Base-by-base conservation (phyloP, 1,139 yeast species). In the Zygosaccharomyces pseudobailii region DNA sequence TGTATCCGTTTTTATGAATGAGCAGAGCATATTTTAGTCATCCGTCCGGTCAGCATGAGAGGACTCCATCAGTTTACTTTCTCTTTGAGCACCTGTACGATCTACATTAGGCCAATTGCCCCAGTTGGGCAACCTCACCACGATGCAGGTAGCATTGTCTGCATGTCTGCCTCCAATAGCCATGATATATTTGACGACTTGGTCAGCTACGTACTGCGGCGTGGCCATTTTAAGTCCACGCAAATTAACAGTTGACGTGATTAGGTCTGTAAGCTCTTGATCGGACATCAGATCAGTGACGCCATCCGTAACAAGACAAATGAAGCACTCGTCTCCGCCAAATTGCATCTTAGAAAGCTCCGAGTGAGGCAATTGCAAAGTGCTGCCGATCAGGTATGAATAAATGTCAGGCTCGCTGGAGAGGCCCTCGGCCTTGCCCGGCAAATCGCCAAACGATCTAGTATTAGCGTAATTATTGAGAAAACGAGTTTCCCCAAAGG, bases 401-500 rank as follows among this genome's bases (percentile, higher is more conserved):
- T 76, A 70, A 40, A 92, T 72, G 53, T 92, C 97, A 0, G 98
- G 98, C 68, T 92, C 98, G 3, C 97, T 89, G 0, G 89, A 76
- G 3, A 92, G 82, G 0, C 98, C 98, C 64, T 81, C 78, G 30
- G 83, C 75, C 65, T 92, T 92, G 49, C 82, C 95, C 32, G 75
- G 72, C 19, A 83, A 63, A 66, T 92, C 98, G 32, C 98, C 98
- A 73, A 92, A 92, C 2, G 97, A 77, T 52, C 98, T 74, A 1
- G 98, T 92, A 62, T 92, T 92, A 36, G 97, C 96, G 59, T 83
- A 82, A 52, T 84, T 79, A 40, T 88, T 78, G 46, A 71, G 54
- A 59, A 84, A 90, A 52, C 98, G 67, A 59, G 86, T 88, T 61
- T 89, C 96, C 3, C 98, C 98, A 70, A 90, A 92, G 6, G 97